Evolutionary conservation across 2,329 filamentous ascomycete species (phyloP).

Genomic region (Madurella mycetomatis): DNA sequence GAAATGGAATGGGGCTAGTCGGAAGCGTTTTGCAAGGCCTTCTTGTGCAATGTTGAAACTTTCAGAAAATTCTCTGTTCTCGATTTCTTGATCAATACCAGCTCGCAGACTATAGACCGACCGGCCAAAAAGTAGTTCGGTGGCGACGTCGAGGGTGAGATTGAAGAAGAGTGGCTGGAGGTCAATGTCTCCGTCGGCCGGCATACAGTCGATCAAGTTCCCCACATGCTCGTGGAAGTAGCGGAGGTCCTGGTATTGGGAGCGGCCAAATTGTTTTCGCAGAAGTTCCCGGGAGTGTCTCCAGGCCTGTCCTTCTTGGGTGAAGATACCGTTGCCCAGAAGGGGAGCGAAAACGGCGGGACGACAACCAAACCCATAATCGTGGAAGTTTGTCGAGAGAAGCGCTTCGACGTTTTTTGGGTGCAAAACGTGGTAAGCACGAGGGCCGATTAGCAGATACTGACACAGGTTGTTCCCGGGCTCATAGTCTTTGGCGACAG

Average conservation of each 20-base stretch:
- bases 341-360: conserved; percentile 30
- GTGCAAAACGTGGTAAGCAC: conserved; percentile 27
- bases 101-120: conserved; percentile 30
- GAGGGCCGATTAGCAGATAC: conserved; percentile 29
- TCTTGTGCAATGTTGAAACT: conserved; percentile 35
- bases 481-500: conserved; percentile 29
- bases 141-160: conserved; percentile 53
- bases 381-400: conserved; percentile 31
- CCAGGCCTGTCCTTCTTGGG: conserved; percentile 36
- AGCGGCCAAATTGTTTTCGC: conserved; percentile 35
- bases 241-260: conserved; percentile 32
- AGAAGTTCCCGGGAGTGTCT: conserved; percentile 35
- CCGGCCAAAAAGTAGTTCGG: conserved; percentile 54
- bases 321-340: conserved; percentile 38
- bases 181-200: conserved; percentile 35
- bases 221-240: conserved; percentile 27
- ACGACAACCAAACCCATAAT: conserved; percentile 33
- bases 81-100: conserved; percentile 17
- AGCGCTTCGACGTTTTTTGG: background rate
- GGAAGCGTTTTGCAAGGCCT: conserved; percentile 29
- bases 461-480: conserved; percentile 29
- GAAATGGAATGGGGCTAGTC: conserved; percentile 26
- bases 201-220: conserved; percentile 25
- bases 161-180: conserved; percentile 48
- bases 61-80: conserved; percentile 16